Conservation (phyloP, 768 basidiomycete genomes). For the Hypholoma sublateritium region DNA sequence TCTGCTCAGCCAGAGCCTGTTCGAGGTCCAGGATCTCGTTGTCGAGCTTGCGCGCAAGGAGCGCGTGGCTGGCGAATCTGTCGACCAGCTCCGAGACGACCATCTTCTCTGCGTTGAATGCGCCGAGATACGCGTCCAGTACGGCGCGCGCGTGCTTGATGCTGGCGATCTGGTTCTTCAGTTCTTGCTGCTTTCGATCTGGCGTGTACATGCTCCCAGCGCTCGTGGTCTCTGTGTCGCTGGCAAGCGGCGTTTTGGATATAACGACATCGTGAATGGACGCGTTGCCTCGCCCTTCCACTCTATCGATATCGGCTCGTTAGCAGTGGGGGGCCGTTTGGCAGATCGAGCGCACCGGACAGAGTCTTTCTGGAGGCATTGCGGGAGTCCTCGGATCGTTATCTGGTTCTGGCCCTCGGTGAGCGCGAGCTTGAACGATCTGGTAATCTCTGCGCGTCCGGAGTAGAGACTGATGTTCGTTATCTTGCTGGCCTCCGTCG, state of each 20-base stretch:
- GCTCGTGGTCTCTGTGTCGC: background rate
- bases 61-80: slow-evolving; percentile 25
- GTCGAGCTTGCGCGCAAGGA: slow-evolving; percentile 25
- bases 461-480: slow-evolving; percentile 34
- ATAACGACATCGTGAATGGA: slow-evolving; percentile 3
- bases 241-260: slow-evolving; percentile 2
- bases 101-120: slow-evolving; percentile 26
- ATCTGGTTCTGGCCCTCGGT: slow-evolving; percentile 34
- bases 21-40: slow-evolving; percentile 23
- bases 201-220: slow-evolving; percentile 6
- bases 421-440: slow-evolving; percentile 30
- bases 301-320: slow-evolving; percentile 21
- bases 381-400: slow-evolving; percentile 30
- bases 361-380: slow-evolving; percentile 26
- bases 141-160: slow-evolving; percentile 20
- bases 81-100: slow-evolving; percentile 18
- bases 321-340: background rate
- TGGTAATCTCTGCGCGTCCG: slow-evolving; percentile 34
- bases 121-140: slow-evolving; percentile 28
- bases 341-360: slow-evolving; percentile 21
- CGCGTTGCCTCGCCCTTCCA: slow-evolving; percentile 32
- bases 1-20: slow-evolving; percentile 15
- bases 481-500: slow-evolving; percentile 28
- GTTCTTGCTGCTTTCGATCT: slow-evolving; percentile 17
- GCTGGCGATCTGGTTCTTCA: slow-evolving; percentile 23